Evolutionary conservation across 2,329 filamentous ascomycete genomes (phyloP), one percentile per base, ranked within the genome.

Genomic region (Massarina eburnea): DNA sequence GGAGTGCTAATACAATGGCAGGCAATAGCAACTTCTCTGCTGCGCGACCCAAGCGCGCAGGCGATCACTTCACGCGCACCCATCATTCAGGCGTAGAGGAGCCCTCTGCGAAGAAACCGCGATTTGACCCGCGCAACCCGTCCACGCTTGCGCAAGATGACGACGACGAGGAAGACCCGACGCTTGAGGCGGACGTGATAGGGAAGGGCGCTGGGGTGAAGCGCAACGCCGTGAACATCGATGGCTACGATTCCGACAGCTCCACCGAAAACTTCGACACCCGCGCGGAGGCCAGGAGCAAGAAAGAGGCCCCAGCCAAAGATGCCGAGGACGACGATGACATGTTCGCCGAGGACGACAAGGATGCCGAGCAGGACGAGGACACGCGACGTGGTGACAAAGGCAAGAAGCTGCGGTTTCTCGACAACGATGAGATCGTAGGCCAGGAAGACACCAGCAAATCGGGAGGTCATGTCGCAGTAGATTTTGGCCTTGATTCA

Each of bases 111-210:
- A 95, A 95, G 69, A 91, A 91, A 65, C 87, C 90, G 48, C 90
- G 89, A 63, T 99, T 99, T 72, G 94, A 99, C 70, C 77, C 94
- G 42, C 89, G 94, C 55, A 97, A 99, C 67, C 94, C 94, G 3
- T 96, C 91, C 14, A 91, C 89, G 1, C 82, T 99, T 4, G 92
- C 90, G 2, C 85, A 91, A 1, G 90, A 95, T 66, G 87, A 84
- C 2, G 80, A 81, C 2, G 86, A 89, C 52, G 84, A 88, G 35
- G 87, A 87, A 54, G 83, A 91, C 58, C 82, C 83, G 0, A 81
- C 92, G 21, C 81, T 99, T 8, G 89, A 95, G 40, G 90, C 91
- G 18, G 94, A 97, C 65, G 91, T 96, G 30, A 96, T 97, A 54
- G 91, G 91, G 14, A 80, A 80, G 41, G 79, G 83, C 15, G 82